Percentiles rank a stretch among this genome's conserved stretches.
Conservation (phyloP, 441 rosid species). For the Macaranga tanarius region DNA sequence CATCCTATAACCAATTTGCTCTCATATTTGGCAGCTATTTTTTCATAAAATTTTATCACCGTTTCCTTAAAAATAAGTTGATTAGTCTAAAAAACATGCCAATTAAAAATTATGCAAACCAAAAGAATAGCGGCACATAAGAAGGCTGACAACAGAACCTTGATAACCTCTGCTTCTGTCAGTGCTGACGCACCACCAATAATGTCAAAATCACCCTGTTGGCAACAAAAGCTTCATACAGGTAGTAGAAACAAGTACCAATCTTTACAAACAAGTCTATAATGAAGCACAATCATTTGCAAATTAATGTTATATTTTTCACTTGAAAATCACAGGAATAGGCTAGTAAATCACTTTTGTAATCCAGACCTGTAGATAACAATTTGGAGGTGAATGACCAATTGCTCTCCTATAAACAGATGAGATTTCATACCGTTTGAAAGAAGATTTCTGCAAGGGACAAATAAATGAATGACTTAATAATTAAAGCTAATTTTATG, state of each 20-base stretch:
- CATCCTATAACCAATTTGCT: neutral
- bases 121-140: slow-evolving; percentile 7
- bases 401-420: slow-evolving; percentile 83
- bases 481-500: slow-evolving; percentile 2
- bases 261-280: slow-evolving; percentile 9
- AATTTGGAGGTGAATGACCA: slow-evolving; percentile 96
- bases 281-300: slow-evolving; percentile 1
- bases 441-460: slow-evolving; percentile 69
- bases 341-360: neutral
- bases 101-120: neutral
- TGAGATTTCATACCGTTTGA: slow-evolving; percentile 85
- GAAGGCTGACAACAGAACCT: slow-evolving; percentile 42
- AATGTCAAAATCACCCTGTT: slow-evolving; percentile 94
- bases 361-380: slow-evolving; percentile 71
- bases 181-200: slow-evolving; percentile 86
- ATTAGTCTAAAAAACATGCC: neutral
- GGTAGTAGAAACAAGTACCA: slow-evolving; percentile 15
- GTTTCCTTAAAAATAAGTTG: too few relatives aligned
- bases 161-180: slow-evolving; percentile 90
- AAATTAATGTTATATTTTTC: neutral
- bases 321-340: slow-evolving; percentile 4
- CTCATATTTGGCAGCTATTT: too few relatives aligned
- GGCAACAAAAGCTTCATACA: slow-evolving; percentile 21
- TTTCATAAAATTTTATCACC: too few relatives aligned
- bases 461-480: slow-evolving; percentile 10